Percentiles rank a stretch among this genome's conserved stretches.
These are phyloP conservation scores for Adenanthera pavonina DNA, from an alignment of 306 rosid genomes.

Conservation along the genomic window DNA sequence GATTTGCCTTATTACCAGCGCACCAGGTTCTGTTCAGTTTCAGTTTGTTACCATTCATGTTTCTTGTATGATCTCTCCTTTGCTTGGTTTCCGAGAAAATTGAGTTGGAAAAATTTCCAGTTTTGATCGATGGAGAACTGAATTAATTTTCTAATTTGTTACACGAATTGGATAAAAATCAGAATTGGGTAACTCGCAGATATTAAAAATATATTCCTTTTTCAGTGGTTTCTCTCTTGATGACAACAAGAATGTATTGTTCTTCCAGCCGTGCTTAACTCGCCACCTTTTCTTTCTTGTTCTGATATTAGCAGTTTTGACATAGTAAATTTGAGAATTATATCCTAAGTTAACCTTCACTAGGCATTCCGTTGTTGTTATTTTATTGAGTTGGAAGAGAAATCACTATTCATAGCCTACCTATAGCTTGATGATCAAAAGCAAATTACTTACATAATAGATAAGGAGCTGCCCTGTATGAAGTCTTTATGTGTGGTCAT, in stretches of 20 bases:
- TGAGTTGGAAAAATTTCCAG: background rate
- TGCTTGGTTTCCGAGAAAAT: background rate
- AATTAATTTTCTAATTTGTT: background rate
- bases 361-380: background rate
- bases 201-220: background rate
- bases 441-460: background rate
- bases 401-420: background rate
- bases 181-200: background rate
- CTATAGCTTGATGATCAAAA: slow-evolving; percentile 2
- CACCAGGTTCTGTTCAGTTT: slow-evolving; percentile 50
- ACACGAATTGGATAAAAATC: background rate
- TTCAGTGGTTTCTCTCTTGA: background rate
- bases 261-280: background rate
- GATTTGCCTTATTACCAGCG: slow-evolving; percentile 82
- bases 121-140: background rate
- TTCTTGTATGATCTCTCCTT: background rate
- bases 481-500: slow-evolving; percentile 18
- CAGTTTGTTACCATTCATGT: background rate
- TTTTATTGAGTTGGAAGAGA: background rate
- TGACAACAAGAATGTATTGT: background rate
- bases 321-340: background rate
- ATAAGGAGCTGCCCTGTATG: background rate
- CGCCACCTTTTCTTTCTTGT: background rate
- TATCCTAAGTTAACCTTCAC: too few relatives aligned
- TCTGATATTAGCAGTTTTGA: background rate